Conservation (phyloP, 139 green algal genomes). For the Coccomyxa sp. region DNA sequence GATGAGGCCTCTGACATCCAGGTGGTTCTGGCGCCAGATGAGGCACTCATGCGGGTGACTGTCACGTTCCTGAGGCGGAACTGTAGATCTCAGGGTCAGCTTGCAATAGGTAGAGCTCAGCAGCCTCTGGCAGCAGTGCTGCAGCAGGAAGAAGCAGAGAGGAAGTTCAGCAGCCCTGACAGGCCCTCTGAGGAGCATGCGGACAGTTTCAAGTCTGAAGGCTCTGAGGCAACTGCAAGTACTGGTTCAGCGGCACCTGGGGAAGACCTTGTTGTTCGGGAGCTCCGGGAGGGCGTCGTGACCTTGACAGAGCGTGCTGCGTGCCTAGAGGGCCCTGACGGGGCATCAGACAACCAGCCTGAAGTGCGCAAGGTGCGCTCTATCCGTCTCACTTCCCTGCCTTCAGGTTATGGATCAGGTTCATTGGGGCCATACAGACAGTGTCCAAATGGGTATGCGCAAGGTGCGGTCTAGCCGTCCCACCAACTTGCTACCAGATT, state of each 20-base stretch:
- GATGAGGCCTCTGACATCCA: neutral
- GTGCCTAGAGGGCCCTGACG: neutral
- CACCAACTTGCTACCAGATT: too few relatives aligned
- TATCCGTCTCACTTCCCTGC: too few relatives aligned
- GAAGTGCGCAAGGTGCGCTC: constrained; percentile 6
- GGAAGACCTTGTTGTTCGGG: too few relatives aligned
- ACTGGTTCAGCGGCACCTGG: too few relatives aligned
- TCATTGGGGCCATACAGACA: neutral
- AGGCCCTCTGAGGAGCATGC: too few relatives aligned
- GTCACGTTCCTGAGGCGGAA: neutral
- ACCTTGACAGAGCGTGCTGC: constrained; percentile 7
- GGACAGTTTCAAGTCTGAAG: too few relatives aligned
- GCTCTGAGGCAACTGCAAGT: too few relatives aligned
- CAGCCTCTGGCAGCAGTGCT: neutral
- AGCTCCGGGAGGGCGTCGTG: neutral
- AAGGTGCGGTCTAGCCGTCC: neutral
- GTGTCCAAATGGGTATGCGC: neutral
- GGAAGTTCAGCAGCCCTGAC: constrained; percentile 3
- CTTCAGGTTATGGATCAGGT: neutral
- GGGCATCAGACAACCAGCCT: neutral
- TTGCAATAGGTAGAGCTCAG: neutral
- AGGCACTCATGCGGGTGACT: neutral
- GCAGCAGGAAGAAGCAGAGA: neutral
- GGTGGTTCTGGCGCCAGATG: neutral
- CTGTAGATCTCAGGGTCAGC: neutral